Base-by-base conservation (phyloP, 257 asterid genomes). In the Capsicum baccatum region DNA sequence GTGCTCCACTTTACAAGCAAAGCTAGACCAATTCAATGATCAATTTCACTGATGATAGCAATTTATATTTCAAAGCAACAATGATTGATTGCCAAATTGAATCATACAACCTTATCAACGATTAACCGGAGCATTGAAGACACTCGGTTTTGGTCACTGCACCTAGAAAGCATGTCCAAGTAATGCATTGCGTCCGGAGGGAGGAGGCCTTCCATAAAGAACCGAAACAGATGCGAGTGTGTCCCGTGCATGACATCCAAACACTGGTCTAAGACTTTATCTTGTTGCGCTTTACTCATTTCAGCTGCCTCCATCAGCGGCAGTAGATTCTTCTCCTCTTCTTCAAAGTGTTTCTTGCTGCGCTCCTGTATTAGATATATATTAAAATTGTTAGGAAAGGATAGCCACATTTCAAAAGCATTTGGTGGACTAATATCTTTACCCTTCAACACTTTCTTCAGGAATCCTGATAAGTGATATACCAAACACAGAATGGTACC, bases 231-330 rank as follows among this genome's bases (percentile, higher is more conserved):
- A 88, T 89, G 90, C 0, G 97, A 88, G 86, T 97, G 99, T 0
- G 99, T 97, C 86, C 93, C 98, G 0, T 91, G 93, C 98, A 97
- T 97, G 54, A 89, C 92, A 7, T 95, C 97, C 92, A 95, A 11
- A 8, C 96, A 89, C 76, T 95, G 97, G 64, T 94, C 93, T 89
- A 97, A 35, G 54, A 93, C 91, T 85, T 86, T 93, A 86, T 84
- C 94, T 84, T 91, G 97, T 86, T 97, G 97, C 42, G 87, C 84
- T 89, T 90, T 94, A 55, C 89, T 91, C 81, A 94, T 17, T 79
- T 97, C 98, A 5, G 96, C 84, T 50, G 99, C 99, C 90, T 97
- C 98, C 97, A 97, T 92, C 37, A 95, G 79, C 1, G 99, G 97
- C 88, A 97, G 78, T 35, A 97, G 95, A 86, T 93, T 97, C 60